Conservation (phyloP, 129 eudicot genomes). For the Helianthus tuberosus region DNA sequence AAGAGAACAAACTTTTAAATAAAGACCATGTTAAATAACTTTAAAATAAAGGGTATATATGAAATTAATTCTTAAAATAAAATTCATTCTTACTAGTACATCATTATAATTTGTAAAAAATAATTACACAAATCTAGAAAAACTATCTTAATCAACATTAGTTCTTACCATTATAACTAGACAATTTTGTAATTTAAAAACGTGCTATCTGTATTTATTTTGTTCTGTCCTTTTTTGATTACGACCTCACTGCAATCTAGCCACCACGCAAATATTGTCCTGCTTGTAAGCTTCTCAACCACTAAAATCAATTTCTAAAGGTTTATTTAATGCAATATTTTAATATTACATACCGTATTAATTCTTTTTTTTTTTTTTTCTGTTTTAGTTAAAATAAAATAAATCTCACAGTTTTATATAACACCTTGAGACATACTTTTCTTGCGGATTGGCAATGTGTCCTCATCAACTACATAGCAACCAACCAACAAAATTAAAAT, state of each 20-base stretch:
- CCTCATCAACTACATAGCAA: not conserved
- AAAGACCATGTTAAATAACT: no score
- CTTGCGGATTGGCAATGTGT: no score
- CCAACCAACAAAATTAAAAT: not conserved
- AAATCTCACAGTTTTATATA: no score
- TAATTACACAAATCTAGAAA: not conserved
- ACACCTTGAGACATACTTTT: no score
- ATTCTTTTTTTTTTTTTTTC: no score
- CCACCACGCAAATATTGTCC: conserved; percentile 12
- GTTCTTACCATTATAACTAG: not conserved
- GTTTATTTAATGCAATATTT: not conserved
- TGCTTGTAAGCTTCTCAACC: conserved; percentile 10
- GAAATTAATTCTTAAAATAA: no score
- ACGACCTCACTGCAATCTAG: not conserved
- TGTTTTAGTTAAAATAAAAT: no score
- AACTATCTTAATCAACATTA: not conserved
- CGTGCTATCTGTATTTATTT: not conserved
- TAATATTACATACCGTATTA: no score
- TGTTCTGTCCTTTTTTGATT: not conserved
- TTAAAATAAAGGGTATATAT: no score
- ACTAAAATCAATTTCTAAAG: not conserved
- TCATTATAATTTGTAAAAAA: no score
- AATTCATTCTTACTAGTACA: no score
- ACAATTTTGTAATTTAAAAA: not conserved
- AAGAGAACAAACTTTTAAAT: no score